Conservation (phyloP, 257 asterid genomes). For the Scutellaria galericulata region DNA sequence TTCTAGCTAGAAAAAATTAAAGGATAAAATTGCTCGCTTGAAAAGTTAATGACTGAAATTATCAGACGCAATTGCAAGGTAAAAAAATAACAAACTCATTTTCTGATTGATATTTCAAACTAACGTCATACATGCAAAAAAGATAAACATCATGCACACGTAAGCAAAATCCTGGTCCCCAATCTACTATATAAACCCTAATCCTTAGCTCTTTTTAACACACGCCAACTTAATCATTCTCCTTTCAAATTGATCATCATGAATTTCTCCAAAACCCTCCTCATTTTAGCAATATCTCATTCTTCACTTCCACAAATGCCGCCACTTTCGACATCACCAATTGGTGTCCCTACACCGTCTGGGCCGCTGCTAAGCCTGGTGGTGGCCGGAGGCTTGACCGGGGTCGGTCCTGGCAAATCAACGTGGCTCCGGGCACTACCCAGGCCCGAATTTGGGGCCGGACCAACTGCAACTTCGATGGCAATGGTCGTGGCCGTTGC, state of each 20-base stretch:
- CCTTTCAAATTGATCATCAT: background rate
- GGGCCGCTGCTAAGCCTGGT: conserved; percentile 42
- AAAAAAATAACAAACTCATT: too few species aligned
- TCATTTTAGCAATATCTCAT: background rate
- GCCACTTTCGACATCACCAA: conserved; percentile 40
- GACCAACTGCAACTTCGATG: conserved; percentile 41
- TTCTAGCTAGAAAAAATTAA: too few species aligned
- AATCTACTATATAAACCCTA: conserved; percentile 22
- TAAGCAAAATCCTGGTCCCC: background rate
- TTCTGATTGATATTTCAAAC: too few species aligned
- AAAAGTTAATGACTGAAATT: too few species aligned
- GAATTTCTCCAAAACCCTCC: conserved; percentile 25
- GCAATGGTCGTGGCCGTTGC: conserved; percentile 33
- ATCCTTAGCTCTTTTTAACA: background rate
- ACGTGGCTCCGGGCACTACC: conserved; percentile 39
- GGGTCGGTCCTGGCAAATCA: conserved; percentile 43
- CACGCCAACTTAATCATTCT: background rate
- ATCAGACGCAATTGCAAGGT: too few species aligned
- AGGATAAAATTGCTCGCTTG: too few species aligned
- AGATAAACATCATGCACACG: too few species aligned
- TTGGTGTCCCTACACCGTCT: conserved; percentile 41
- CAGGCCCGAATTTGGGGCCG: conserved; percentile 46
- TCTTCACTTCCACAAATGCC: conserved; percentile 26
- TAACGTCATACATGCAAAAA: too few species aligned
- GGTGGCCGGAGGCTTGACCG: conserved; percentile 43